These are phyloP conservation scores for Alternaria arborescens DNA, from an alignment of 2,329 filamentous ascomycete genomes.

Conservation along the genomic window DNA sequence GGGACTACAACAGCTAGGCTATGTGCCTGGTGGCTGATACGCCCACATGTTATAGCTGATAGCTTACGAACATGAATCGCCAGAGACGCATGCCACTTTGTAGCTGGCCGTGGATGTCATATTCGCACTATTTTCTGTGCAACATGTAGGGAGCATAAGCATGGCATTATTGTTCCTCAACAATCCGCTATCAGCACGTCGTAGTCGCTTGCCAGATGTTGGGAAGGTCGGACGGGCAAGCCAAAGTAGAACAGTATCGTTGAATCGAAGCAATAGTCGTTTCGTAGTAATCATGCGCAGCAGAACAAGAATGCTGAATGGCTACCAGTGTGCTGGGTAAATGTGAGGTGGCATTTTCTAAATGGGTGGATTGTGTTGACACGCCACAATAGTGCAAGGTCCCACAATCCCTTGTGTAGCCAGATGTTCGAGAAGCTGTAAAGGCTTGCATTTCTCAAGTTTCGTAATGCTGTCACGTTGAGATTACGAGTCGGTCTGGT, in stretches of 20 bases:
- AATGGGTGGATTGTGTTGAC: conserved; percentile 22
- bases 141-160: neutral
- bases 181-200: conserved; percentile 3
- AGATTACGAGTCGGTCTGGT: conserved; percentile 1
- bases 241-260: conserved; percentile 5
- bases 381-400: conserved; percentile 20
- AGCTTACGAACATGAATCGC: neutral
- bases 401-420: conserved; percentile 18
- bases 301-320: neutral
- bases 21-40: conserved; percentile 8
- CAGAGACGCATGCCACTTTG: conserved; percentile 13
- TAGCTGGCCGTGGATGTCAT: conserved; percentile 1
- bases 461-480: neutral
- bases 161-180: neutral
- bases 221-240: conserved; percentile 4
- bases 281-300: conserved; percentile 12
- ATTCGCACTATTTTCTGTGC: neutral
- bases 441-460: neutral
- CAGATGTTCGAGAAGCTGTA: conserved; percentile 15
- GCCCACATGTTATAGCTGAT: conserved; percentile 5
- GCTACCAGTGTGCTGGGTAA: conserved; percentile 8
- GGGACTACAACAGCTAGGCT: neutral
- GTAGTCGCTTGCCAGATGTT: conserved; percentile 7
- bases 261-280: conserved; percentile 8
- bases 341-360: conserved; percentile 14